Evolutionary conservation across 2,329 filamentous ascomycete species (phyloP).

Genomic region (Arthrobotrys sphaeroides): DNA sequence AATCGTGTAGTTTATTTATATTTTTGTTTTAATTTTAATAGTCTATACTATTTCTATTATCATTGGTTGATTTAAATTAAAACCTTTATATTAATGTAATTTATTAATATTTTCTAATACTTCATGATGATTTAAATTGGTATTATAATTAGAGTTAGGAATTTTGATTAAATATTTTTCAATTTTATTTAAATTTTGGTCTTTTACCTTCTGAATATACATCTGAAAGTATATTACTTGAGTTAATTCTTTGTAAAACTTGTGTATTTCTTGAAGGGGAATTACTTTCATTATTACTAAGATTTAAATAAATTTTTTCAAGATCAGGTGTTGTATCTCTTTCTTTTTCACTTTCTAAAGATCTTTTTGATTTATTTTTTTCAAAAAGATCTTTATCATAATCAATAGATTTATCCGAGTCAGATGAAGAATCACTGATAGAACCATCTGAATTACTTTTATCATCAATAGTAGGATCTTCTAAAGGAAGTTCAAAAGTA

Average conservation of each 20-base stretch:
- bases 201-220: not conserved
- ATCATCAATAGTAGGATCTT: no score
- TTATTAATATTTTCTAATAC: constrained; percentile 6
- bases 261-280: no score
- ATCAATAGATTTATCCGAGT: no score
- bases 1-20: not conserved
- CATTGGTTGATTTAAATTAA: not conserved
- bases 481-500: no score
- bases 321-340: no score
- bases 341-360: no score
- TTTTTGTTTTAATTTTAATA: not conserved
- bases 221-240: not conserved
- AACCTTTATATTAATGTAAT: constrained; percentile 1
- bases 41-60: not conserved
- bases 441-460: no score
- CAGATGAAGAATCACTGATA: no score
- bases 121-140: not conserved
- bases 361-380: no score
- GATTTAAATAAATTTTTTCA: no score
- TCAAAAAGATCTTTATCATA: no score
- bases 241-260: not conserved
- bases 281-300: no score
- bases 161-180: not conserved
- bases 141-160: not conserved
- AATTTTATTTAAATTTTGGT: not conserved